Conservation (phyloP, 2,329 filamentous ascomycete species). For the Talaromyces sp. region DNA sequence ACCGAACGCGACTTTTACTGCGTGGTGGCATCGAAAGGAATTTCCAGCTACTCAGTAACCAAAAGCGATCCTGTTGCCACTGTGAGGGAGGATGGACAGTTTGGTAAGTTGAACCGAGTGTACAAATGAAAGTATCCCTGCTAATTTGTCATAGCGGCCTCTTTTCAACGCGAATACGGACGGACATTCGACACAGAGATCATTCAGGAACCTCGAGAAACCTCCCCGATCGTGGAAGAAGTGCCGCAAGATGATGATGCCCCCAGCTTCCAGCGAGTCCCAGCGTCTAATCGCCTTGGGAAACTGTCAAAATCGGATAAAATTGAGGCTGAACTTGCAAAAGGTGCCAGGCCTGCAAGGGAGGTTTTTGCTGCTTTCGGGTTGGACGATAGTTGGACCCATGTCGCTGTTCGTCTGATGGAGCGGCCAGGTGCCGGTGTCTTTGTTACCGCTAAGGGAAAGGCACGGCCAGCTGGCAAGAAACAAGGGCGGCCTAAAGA, state of each 20-base stretch:
- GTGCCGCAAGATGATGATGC: background rate
- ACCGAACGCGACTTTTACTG: constrained; percentile 43
- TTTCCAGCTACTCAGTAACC: constrained; percentile 29
- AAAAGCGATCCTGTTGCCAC: constrained; percentile 30
- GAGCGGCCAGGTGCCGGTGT: constrained; percentile 35
- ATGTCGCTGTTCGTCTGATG: constrained; percentile 34
- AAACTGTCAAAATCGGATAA: constrained; percentile 35
- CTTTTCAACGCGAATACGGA: constrained; percentile 4
- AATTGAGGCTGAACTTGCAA: constrained; percentile 20
- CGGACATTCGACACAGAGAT: background rate
- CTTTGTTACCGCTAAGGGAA: constrained; percentile 37
- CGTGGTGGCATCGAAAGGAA: constrained; percentile 28
- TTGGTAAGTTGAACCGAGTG: constrained; percentile 5
- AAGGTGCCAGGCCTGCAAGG: background rate
- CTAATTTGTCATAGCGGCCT: constrained; percentile 3
- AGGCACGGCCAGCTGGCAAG: constrained; percentile 33
- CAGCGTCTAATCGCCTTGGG: constrained; percentile 14
- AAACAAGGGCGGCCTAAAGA: constrained; percentile 33
- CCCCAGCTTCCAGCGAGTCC: background rate
- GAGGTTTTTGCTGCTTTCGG: constrained; percentile 25
- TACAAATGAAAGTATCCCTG: constrained; percentile 11
- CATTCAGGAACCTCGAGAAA: background rate
- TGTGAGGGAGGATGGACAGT: background rate
- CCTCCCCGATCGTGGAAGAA: background rate
- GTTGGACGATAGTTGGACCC: constrained; percentile 38